Conservation (phyloP, 352 stramenopile species). For the Pythium periplocum region DNA sequence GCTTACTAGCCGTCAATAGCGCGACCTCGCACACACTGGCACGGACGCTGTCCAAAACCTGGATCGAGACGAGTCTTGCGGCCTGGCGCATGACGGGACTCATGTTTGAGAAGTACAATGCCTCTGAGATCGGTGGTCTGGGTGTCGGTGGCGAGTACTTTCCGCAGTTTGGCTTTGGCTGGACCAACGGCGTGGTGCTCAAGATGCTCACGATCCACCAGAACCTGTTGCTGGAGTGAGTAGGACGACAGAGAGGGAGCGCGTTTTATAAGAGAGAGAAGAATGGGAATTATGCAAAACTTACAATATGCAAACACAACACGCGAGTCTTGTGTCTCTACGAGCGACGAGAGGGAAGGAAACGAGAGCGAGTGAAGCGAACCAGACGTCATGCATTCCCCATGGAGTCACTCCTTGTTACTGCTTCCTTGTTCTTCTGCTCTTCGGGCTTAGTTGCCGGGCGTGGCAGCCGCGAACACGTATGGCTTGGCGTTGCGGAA, state of each 20-base stretch:
- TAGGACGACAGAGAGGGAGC: neutral
- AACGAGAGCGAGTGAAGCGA: neutral
- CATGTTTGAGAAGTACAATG: slow-evolving; percentile 91
- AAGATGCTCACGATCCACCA: slow-evolving; percentile 82
- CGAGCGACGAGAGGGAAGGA: too few relatives aligned
- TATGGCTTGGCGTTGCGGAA: slow-evolving; percentile 92
- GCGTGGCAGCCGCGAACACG: slow-evolving; percentile 71
- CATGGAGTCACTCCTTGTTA: neutral
- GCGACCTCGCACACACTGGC: slow-evolving; percentile 45
- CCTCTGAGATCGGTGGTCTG: slow-evolving; percentile 49
- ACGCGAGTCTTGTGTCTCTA: too few relatives aligned
- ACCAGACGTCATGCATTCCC: neutral
- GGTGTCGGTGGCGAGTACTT: slow-evolving; percentile 85
- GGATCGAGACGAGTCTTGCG: slow-evolving; percentile 51
- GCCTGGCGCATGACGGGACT: slow-evolving; percentile 65
- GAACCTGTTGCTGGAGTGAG: slow-evolving; percentile 37
- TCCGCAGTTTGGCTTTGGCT: slow-evolving; percentile 85
- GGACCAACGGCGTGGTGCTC: slow-evolving; percentile 84
- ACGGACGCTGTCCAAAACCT: slow-evolving; percentile 45
- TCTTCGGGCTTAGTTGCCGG: slow-evolving; percentile 35
- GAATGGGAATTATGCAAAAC: too few relatives aligned
- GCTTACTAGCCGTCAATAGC: slow-evolving; percentile 49
- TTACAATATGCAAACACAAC: too few relatives aligned
- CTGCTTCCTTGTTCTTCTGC: too few relatives aligned
- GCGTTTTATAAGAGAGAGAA: too few relatives aligned